These are phyloP conservation scores for Microsporum canis DNA, from an alignment of 2,329 filamentous ascomycete species.

Conservation along the genomic window DNA sequence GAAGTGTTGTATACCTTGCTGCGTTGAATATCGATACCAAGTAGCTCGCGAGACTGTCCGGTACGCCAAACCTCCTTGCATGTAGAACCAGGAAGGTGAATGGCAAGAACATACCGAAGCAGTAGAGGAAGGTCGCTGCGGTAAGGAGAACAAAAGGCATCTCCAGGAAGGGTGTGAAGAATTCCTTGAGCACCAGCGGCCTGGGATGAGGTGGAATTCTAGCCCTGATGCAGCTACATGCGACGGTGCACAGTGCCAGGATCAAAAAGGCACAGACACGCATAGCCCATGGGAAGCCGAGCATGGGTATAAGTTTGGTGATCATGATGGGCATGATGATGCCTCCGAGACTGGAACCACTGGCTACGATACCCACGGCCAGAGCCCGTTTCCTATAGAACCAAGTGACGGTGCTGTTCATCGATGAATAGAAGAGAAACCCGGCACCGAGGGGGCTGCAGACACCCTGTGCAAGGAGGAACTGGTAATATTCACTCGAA, in stretches of 20 bases:
- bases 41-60: constrained; percentile 38
- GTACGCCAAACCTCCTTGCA: constrained; percentile 41
- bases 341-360: constrained; percentile 46
- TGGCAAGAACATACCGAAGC: constrained; percentile 50
- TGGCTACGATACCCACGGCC: constrained; percentile 44
- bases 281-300: constrained; percentile 50
- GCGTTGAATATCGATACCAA: constrained; percentile 46
- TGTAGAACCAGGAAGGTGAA: constrained; percentile 41
- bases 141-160: constrained; percentile 36
- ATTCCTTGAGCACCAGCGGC: constrained; percentile 8
- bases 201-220: constrained; percentile 23
- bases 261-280: constrained; percentile 49
- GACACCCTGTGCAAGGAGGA: constrained; percentile 45
- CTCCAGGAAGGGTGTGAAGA: constrained; percentile 35
- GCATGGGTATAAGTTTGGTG: constrained; percentile 39
- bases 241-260: constrained; percentile 45
- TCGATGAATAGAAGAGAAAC: constrained; percentile 39
- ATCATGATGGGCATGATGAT: constrained; percentile 55
- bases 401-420: constrained; percentile 37
- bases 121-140: constrained; percentile 44
- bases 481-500: constrained; percentile 45
- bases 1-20: constrained; percentile 23
- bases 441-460: constrained; percentile 43
- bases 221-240: constrained; percentile 43
- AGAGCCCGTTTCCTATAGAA: constrained; percentile 43